Evolutionary conservation across 2,329 filamentous ascomycete species (phyloP).

Genomic region (Pseudogymnoascus destructans): DNA sequence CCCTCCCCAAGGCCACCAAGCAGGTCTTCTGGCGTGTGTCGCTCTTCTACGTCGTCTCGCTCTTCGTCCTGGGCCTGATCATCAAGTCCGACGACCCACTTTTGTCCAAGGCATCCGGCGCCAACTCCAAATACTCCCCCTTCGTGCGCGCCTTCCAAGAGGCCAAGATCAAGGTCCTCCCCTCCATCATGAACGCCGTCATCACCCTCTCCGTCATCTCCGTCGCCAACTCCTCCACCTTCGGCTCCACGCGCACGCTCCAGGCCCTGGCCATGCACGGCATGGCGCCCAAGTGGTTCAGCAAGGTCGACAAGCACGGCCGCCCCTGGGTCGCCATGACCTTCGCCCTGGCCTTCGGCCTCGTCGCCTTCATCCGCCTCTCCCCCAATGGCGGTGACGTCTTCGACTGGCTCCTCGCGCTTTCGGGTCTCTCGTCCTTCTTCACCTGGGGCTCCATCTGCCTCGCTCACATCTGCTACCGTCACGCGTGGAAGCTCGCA

Average conservation of each 20-base stretch:
- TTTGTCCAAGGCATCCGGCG: conserved; percentile 21
- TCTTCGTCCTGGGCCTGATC: conserved; percentile 33
- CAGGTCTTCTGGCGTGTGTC: conserved; percentile 36
- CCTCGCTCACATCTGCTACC: conserved; percentile 51
- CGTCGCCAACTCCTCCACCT: conserved; percentile 39
- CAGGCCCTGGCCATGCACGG: conserved; percentile 36
- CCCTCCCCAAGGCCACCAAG: conserved; percentile 31
- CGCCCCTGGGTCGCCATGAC: conserved; percentile 43
- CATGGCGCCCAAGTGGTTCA: conserved; percentile 41
- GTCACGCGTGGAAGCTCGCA: conserved; percentile 43
- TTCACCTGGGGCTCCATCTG: conserved; percentile 62
- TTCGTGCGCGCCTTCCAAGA: conserved; percentile 40
- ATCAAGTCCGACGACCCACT: conserved; percentile 25
- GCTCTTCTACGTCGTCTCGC: conserved; percentile 33
- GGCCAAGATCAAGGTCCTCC: conserved; percentile 36
- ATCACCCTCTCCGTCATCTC: conserved; percentile 38
- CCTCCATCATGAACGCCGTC: conserved; percentile 41
- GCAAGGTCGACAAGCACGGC: conserved; percentile 48
- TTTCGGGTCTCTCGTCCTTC: conserved; percentile 58
- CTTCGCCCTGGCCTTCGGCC: conserved; percentile 40
- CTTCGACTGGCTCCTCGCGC: conserved; percentile 53
- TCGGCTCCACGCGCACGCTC: conserved; percentile 38
- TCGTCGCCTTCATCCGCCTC: conserved; percentile 44
- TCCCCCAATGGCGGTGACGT: conserved; percentile 31
- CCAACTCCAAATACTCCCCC: conserved; percentile 28